phyloP scores from a whole-genome alignment of 1,284 basidiomycete species.

The Vanrija sp. region DNA sequence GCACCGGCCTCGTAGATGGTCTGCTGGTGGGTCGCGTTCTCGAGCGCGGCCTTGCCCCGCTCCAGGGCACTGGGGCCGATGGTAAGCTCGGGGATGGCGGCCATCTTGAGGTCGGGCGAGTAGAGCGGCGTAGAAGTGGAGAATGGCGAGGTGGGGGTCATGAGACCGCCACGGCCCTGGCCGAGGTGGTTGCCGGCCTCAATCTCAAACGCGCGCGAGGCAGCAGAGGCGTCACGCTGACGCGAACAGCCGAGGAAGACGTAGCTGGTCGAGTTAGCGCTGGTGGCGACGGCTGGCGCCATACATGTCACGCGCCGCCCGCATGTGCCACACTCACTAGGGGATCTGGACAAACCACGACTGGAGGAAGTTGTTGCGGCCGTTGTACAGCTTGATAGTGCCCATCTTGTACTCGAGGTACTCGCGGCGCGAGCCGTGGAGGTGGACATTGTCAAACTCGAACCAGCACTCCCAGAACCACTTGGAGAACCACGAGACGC shows the following conservation, averaged over 20 bases:
- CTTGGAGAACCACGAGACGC: constrained; percentile 67
- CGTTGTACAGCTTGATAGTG: constrained; percentile 69
- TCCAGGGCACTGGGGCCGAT: constrained; percentile 42
- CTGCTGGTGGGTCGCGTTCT: constrained; percentile 22
- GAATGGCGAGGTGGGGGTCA: constrained; percentile 53
- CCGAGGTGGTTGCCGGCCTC: constrained; percentile 67
- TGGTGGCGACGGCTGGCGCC: neutral
- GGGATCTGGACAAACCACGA: constrained; percentile 66
- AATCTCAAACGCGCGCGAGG: constrained; percentile 64
- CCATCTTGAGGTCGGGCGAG: constrained; percentile 39
- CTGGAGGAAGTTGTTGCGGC: constrained; percentile 66
- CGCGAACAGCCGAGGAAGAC: constrained; percentile 73
- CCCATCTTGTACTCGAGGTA: constrained; percentile 80
- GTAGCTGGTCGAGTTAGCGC: constrained; percentile 54
- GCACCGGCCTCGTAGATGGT: constrained; percentile 56
- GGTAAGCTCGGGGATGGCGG: constrained; percentile 47
- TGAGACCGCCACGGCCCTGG: constrained; percentile 43
- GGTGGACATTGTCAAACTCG: constrained; percentile 69
- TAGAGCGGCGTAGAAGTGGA: constrained; percentile 32
- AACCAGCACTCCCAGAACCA: constrained; percentile 85
- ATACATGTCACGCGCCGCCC: neutral
- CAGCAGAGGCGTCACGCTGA: constrained; percentile 59
- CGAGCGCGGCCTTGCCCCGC: constrained; percentile 12
- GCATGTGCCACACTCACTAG: constrained; percentile 34
- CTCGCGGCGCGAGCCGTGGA: constrained; percentile 65